Base-by-base conservation (phyloP, 495 filamentous ascomycete species). In the Penicillium mononematosum region DNA sequence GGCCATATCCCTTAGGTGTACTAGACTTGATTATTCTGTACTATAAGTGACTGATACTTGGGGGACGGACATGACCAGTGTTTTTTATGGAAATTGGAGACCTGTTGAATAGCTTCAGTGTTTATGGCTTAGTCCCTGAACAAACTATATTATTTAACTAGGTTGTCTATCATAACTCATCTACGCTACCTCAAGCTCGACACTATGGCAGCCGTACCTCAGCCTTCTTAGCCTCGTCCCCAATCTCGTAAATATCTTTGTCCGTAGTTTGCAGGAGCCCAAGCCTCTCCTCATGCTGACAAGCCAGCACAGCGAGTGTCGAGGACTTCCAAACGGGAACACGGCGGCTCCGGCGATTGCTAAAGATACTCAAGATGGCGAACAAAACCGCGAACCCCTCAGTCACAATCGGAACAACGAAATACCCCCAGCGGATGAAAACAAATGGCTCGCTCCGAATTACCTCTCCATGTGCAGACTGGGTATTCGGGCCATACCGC, bases 291-390 rank as follows among this genome's bases (percentile, higher is more conserved):
- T 25, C 24, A 5, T 25, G 24, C 24, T 25, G 24, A 25, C 24
- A 25, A 5, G 24, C 24, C 53, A 64, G 50, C 32, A 64, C 54
- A 22, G 61, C 61, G 45, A 64, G 61, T 43, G 54, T 36, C 31
- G 61, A 64, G 24, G 61, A 64, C 45, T 64, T 64, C 61, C 58
- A 64, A n/a, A 64, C 31, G 14, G 61, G 61, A 29, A 64, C 54
- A 34, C 34, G 20, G 39, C 54, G 50, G n/a, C 61, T 60, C 53
- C 17, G 45, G 14, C 61, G 54, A 58, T 64, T 64, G 44, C 46
- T 50, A 10, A 60, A 45, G 22, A 60, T 46, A 38, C 44, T 64
- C 44, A 58, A 52, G 39, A 58, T 45, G 9, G 58, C 54, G 49
- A 64, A 64, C 54, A 64, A 34, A 20, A 64, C 45, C 11, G 5